Evolutionary conservation across 192 early-diverging fungal species (phyloP).

Genomic region (Coemansia sp.): DNA sequence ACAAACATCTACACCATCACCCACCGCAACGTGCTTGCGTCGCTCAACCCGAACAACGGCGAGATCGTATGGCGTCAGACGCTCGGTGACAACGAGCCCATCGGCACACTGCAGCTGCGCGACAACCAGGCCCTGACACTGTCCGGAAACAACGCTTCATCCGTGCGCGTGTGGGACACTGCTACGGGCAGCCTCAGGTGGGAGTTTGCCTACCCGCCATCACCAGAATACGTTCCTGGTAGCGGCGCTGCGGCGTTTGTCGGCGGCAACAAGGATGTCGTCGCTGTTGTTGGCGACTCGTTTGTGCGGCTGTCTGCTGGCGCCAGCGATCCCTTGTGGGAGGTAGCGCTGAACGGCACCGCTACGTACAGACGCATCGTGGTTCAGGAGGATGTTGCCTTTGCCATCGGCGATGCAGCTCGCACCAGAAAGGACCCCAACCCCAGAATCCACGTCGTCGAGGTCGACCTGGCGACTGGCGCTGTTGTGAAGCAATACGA

Average conservation of each 20-base stretch:
- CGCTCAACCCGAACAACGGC: conserved; percentile 67
- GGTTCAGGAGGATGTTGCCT: conserved; percentile 30
- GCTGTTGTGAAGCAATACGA: conserved; percentile 41
- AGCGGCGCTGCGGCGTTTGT: conserved; percentile 52
- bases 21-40: conserved; percentile 76
- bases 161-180: conserved; percentile 57
- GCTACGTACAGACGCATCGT: conserved; percentile 44
- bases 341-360: conserved; percentile 36
- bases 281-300: conserved; percentile 41
- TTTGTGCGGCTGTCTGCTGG: conserved; percentile 32
- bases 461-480: conserved; percentile 40
- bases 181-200: conserved; percentile 18
- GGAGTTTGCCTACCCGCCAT: conserved; percentile 25
- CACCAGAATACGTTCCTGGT: conserved; percentile 31
- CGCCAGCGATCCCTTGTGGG: conserved; percentile 30
- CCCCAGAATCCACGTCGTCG: conserved; percentile 35
- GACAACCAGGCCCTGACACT: conserved; percentile 39
- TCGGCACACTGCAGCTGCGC: conserved; percentile 56
- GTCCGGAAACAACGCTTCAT: conserved; percentile 20
- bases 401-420: conserved; percentile 38
- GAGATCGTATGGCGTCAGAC: conserved; percentile 79
- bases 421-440: conserved; percentile 24
- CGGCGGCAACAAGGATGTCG: conserved; percentile 32
- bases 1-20: conserved; percentile 62
- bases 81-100: conserved; percentile 60